Evolutionary conservation across 225 moss, liverwort and hornwort species (phyloP), one percentile per base, ranked within the genome.

Genomic region (Asterella californica): DNA sequence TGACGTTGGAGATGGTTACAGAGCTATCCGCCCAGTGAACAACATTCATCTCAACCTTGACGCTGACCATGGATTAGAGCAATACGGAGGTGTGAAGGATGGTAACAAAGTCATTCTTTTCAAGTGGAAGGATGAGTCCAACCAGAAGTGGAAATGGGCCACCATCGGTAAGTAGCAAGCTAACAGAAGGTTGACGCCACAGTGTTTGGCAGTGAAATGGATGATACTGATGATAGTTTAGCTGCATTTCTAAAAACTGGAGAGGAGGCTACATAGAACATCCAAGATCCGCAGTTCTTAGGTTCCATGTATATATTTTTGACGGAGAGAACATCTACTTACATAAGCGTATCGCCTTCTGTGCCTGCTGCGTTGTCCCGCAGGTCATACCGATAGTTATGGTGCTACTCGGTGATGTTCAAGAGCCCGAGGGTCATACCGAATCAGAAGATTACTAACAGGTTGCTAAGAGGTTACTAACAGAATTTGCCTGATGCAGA

Each of bases 101-200:
- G 94, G 97, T 14, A 72, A 89, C 36, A 86, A 89, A 7, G 88
- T 87, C 0, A 89, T 93, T 72, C 84, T 94, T 0, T 94, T 92
- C 76, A 76, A 82, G 0, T 99, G 94, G 97, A 94, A 94, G 85
- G 83, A 92, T 66, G 87, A 90, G 79, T 87, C 86, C 0, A 99
- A 99, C 79, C 94, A 99, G 79, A 79, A 91, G 75, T 99, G 97
- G 97, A 90, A 91, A 63, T 60, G 90, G 1, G 37, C 10, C 38
- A 14, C 29, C 2, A 25, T 83, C 53, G 62, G 87, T 84, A 82
- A 76, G 76, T 42, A 62, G 2, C 2, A 46, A 15, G 25, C 19
- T 21, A 63, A 63, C 2, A 8, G 4, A 6, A 57, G 19, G 5
- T 9, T 21, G 14, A 24, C 22, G 19, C 21, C 14, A 6, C 17